Evolutionary conservation across 2,329 filamentous ascomycete genomes (phyloP).

Genomic region (Beauveria brongniartii): DNA sequence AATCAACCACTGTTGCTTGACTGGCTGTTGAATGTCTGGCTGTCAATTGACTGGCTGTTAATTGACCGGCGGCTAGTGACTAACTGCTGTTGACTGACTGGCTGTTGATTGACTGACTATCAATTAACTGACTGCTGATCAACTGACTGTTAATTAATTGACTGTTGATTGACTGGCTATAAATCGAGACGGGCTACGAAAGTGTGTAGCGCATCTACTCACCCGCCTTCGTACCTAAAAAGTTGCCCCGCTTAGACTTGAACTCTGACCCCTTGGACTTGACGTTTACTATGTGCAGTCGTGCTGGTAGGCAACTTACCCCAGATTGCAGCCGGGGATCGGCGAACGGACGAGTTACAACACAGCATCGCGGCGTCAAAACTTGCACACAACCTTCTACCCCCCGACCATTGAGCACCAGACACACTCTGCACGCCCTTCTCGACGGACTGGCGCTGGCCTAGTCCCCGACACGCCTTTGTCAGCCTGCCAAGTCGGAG

Average conservation of each 20-base stretch:
- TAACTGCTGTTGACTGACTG: too few relatives aligned
- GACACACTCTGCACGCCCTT: background rate
- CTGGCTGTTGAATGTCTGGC: too few relatives aligned
- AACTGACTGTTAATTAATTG: too few relatives aligned
- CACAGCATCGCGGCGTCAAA: background rate
- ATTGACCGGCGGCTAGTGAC: too few relatives aligned
- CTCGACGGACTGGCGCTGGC: background rate
- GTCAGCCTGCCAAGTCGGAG: constrained; percentile 1
- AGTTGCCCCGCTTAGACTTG: background rate
- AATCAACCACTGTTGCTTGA: too few relatives aligned
- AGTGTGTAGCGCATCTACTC: too few relatives aligned
- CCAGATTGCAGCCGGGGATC: constrained; percentile 8
- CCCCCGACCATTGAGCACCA: background rate
- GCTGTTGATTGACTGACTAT: too few relatives aligned
- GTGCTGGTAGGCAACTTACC: background rate
- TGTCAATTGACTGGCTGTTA: too few relatives aligned
- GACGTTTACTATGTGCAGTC: background rate
- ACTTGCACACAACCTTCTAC: background rate
- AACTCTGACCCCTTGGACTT: too few relatives aligned
- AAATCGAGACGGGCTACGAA: too few relatives aligned
- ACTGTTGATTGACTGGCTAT: too few relatives aligned
- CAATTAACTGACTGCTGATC: too few relatives aligned
- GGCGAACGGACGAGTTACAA: constrained; percentile 2
- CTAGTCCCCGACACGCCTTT: background rate
- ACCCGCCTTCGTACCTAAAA: background rate